A percentile compares a stretch with the other conserved stretches of the same genome.
phyloP scores from a whole-genome alignment of 2,329 filamentous ascomycete genomes.

The Fusarium penzigii region DNA sequence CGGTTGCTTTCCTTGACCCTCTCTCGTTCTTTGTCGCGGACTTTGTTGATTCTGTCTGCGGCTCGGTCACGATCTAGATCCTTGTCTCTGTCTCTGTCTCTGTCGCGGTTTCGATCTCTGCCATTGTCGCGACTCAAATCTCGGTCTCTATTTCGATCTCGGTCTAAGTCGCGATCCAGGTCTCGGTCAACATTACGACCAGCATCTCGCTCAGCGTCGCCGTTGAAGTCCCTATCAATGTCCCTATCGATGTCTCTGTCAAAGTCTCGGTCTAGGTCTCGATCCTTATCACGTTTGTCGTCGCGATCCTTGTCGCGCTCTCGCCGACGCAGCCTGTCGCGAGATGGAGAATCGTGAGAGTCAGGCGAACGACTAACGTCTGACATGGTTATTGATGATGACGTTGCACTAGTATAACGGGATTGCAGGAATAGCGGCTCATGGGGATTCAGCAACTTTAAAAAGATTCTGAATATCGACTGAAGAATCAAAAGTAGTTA shows the following conservation, averaged over 20 bases:
- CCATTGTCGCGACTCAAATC: slow-evolving; percentile 1
- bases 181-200: neutral
- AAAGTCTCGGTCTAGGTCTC: neutral
- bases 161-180: slow-evolving; percentile 7
- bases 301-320: slow-evolving; percentile 4
- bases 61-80: slow-evolving; percentile 3
- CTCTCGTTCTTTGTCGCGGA: neutral
- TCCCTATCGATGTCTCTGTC: slow-evolving; percentile 3
- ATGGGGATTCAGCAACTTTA: neutral
- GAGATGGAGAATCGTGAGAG: neutral
- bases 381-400: neutral
- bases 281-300: slow-evolving; percentile 3
- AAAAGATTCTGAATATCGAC: neutral
- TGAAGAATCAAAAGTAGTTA: neutral
- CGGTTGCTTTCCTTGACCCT: neutral
- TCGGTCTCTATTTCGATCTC: slow-evolving; percentile 3
- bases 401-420: neutral
- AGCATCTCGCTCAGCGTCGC: neutral
- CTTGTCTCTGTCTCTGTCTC: neutral
- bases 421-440: neutral
- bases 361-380: neutral
- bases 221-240: slow-evolving; percentile 1
- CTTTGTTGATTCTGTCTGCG: neutral
- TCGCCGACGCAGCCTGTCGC: neutral
- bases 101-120: neutral